phyloP scores from a whole-genome alignment of 164 flowering plant species.

The Magnolia changhungtana region DNA sequence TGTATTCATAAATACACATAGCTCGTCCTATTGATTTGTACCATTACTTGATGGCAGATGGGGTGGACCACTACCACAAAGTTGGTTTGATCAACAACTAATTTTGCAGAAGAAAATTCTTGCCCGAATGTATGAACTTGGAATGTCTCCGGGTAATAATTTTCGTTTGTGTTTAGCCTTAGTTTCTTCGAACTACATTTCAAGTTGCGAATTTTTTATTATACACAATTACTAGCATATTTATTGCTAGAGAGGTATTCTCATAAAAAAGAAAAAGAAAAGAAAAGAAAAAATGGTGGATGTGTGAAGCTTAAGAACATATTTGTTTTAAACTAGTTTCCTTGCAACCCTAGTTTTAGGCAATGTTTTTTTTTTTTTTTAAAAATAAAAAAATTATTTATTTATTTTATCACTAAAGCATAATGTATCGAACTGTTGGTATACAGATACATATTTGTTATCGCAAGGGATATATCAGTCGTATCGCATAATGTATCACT shows the following conservation, averaged over 20 bases:
- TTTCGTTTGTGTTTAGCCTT: neutral
- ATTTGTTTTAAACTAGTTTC: too few relatives aligned
- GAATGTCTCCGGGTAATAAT: slow-evolving; percentile 73
- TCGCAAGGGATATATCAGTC: too few relatives aligned
- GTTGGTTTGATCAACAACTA: slow-evolving; percentile 71
- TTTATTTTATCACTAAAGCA: too few relatives aligned
- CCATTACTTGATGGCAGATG: slow-evolving; percentile 38
- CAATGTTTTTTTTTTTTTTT: too few relatives aligned
- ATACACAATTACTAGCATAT: neutral
- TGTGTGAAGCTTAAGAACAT: too few relatives aligned
- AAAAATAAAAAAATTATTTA: too few relatives aligned
- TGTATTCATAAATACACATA: neutral
- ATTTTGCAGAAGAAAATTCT: slow-evolving; percentile 66
- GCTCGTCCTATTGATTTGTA: neutral
- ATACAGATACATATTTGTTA: too few relatives aligned
- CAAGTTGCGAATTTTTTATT: neutral
- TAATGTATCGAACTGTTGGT: too few relatives aligned
- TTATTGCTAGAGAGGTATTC: neutral
- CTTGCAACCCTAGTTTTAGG: too few relatives aligned
- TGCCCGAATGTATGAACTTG: slow-evolving; percentile 66
- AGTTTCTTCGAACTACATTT: neutral
- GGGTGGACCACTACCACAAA: slow-evolving; percentile 85
- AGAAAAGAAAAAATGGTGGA: too few relatives aligned
- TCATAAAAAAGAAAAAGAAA: too few relatives aligned
- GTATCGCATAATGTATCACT: too few relatives aligned